A percentile compares a stretch with the other conserved stretches of the same genome.
Evolutionary conservation across 2,329 filamentous ascomycete species (phyloP).

Genomic region (Claviceps spartinae): DNA sequence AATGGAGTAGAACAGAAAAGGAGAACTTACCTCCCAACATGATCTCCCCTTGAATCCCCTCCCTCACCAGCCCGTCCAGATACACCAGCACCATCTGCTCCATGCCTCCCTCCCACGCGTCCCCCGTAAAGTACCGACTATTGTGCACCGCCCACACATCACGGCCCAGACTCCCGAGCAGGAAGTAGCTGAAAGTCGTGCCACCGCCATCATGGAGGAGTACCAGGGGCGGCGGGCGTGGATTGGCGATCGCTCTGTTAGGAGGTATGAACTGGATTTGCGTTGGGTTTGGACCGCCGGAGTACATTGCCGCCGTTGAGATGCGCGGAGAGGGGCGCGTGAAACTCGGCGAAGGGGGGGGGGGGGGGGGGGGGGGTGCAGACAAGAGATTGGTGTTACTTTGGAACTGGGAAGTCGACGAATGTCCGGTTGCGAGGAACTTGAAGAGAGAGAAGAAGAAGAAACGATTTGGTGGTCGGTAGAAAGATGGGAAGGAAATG

Average conservation of each 20-base stretch:
- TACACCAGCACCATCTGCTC: constrained; percentile 18
- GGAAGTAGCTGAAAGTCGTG: constrained; percentile 18
- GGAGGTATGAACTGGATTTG: constrained; percentile 11
- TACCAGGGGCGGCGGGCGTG: constrained; percentile 12
- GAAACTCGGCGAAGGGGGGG: too few species aligned
- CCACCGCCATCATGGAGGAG: constrained; percentile 19
- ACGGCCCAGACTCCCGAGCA: constrained; percentile 14
- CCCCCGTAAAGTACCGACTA: constrained; percentile 14
- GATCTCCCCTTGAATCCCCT: constrained; percentile 14
- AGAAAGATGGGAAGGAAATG: too few species aligned
- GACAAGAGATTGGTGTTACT: too few species aligned
- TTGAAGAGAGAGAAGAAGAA: too few species aligned
- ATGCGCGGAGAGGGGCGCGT: too few species aligned
- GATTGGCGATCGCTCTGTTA: constrained; percentile 7
- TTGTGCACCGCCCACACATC: constrained; percentile 20
- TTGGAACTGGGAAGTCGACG: too few species aligned
- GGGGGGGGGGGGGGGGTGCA: too few species aligned
- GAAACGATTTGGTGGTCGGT: too few species aligned
- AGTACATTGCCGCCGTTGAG: constrained; percentile 7
- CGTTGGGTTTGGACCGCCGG: constrained; percentile 13
- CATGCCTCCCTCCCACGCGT: constrained; percentile 15
- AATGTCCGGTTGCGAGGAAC: too few species aligned
- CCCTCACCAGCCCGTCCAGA: constrained; percentile 11
- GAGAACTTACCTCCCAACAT: constrained; percentile 13
- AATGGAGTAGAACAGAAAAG: background rate